Percentiles rank a stretch among this genome's conserved stretches.
Evolutionary conservation across 2,329 filamentous ascomycete genomes (phyloP).

Genomic region (Pseudocercospora macadamiae): DNA sequence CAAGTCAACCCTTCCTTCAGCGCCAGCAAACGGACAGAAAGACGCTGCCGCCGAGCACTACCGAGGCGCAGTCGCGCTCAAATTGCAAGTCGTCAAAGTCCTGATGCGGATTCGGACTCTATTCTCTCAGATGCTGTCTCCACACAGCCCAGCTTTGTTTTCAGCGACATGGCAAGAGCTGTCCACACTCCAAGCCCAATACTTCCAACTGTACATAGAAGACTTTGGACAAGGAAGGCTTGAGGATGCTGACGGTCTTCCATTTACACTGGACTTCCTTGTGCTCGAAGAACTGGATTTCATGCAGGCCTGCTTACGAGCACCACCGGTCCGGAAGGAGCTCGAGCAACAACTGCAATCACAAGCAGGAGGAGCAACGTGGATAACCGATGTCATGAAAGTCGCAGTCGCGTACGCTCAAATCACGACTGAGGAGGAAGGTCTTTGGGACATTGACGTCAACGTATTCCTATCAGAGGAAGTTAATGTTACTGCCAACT

Average conservation of each 20-base stretch:
- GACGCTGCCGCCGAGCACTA: slow-evolving; percentile 65
- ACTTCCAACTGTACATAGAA: slow-evolving; percentile 82
- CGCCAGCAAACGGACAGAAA: slow-evolving; percentile 64
- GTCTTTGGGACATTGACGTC: slow-evolving; percentile 93
- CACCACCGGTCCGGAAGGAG: slow-evolving; percentile 84
- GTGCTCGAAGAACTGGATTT: slow-evolving; percentile 94
- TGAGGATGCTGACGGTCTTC: slow-evolving; percentile 87
- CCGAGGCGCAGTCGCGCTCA: slow-evolving; percentile 82
- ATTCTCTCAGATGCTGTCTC: slow-evolving; percentile 78
- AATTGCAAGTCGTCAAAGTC: slow-evolving; percentile 88
- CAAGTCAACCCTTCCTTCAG: slow-evolving; percentile 70
- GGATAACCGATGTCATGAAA: slow-evolving; percentile 87
- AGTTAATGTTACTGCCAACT: slow-evolving; percentile 91
- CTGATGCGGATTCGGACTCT: slow-evolving; percentile 85
- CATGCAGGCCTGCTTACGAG: slow-evolving; percentile 85
- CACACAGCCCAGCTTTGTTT: slow-evolving; percentile 82
- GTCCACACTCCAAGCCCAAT: slow-evolving; percentile 69
- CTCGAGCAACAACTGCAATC: slow-evolving; percentile 75
- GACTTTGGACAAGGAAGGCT: slow-evolving; percentile 83
- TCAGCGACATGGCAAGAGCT: slow-evolving; percentile 88
- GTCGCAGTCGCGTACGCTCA: slow-evolving; percentile 83
- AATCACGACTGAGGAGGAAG: slow-evolving; percentile 90
- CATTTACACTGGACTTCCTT: slow-evolving; percentile 91
- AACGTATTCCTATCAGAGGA: slow-evolving; percentile 96
- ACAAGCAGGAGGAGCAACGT: slow-evolving; percentile 66